phyloP scores from a whole-genome alignment of 108 stramenopile species.

The Nitzschia palea region DNA sequence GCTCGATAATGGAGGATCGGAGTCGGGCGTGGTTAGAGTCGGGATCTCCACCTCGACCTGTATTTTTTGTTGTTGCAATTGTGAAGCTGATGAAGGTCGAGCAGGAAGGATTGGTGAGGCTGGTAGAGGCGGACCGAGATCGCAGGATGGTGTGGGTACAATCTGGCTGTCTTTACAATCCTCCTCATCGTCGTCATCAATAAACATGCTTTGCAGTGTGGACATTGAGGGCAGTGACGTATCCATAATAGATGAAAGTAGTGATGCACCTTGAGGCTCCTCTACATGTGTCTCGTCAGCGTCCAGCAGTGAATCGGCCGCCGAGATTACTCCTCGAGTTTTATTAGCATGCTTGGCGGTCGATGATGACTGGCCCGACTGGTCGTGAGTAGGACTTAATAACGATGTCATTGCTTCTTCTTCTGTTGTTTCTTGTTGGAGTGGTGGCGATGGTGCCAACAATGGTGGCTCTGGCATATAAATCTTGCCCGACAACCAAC shows the following conservation, averaged over 20 bases:
- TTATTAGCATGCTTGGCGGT: neutral
- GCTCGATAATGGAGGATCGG: neutral
- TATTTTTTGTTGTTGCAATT: neutral
- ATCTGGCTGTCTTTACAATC: too few species aligned
- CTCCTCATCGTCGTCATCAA: neutral
- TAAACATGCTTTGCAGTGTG: neutral
- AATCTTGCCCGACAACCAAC: neutral
- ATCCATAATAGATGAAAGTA: neutral
- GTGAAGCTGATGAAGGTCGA: neutral
- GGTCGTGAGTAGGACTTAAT: neutral
- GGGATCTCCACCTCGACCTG: neutral
- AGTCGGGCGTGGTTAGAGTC: neutral
- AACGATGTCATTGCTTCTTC: neutral
- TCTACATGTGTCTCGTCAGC: neutral
- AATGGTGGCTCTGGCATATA: neutral
- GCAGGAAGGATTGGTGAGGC: neutral
- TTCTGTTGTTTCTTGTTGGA: neutral
- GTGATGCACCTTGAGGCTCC: neutral
- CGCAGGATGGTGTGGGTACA: too few species aligned
- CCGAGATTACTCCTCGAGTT: neutral
- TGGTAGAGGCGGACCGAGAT: neutral
- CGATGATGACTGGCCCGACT: neutral
- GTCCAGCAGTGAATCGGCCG: neutral
- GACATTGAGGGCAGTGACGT: neutral
- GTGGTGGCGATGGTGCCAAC: neutral